Evolutionary conservation across 129 eudicot genomes (phyloP).

Genomic region (Flaveria linearis): DNA sequence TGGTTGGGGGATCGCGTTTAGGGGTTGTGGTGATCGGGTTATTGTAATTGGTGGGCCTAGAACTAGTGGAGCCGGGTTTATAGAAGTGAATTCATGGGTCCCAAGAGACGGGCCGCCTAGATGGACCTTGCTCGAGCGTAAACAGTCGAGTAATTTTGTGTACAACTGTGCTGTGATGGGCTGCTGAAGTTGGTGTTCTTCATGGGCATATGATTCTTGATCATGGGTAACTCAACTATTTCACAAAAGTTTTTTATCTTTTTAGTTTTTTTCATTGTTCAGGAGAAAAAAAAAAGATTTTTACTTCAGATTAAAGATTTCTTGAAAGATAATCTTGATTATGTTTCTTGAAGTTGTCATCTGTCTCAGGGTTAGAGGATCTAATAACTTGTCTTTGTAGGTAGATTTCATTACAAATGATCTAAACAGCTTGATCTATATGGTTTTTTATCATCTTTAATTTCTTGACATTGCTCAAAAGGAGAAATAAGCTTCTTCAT

Average conservation of each 20-base stretch:
- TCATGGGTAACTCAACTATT: constrained; percentile 38
- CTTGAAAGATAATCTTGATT: constrained; percentile 43
- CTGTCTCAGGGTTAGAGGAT: constrained; percentile 41
- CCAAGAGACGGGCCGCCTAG: constrained; percentile 71
- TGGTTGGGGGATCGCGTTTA: constrained; percentile 89
- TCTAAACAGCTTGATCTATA: constrained; percentile 29
- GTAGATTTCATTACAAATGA: constrained; percentile 36
- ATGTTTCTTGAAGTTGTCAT: constrained; percentile 37
- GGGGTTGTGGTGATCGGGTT: constrained; percentile 87
- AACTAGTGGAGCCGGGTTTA: constrained; percentile 54
- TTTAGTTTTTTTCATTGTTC: constrained; percentile 31
- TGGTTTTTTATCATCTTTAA: constrained; percentile 26
- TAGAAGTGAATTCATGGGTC: constrained; percentile 77
- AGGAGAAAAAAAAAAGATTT: constrained; percentile 41
- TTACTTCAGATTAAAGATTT: constrained; percentile 57
- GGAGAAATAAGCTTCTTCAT: no score
- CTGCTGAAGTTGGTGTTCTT: constrained; percentile 54
- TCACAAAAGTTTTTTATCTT: constrained; percentile 23
- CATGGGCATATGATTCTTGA: constrained; percentile 47
- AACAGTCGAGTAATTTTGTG: constrained; percentile 72
- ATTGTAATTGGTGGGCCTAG: constrained; percentile 82
- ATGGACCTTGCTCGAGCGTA: constrained; percentile 68
- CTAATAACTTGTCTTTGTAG: constrained; percentile 46
- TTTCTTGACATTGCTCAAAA: background rate
- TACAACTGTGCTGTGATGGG: constrained; percentile 98